Conservation (phyloP, 495 filamentous ascomycete species). For the Neurospora tetrasperma region DNA sequence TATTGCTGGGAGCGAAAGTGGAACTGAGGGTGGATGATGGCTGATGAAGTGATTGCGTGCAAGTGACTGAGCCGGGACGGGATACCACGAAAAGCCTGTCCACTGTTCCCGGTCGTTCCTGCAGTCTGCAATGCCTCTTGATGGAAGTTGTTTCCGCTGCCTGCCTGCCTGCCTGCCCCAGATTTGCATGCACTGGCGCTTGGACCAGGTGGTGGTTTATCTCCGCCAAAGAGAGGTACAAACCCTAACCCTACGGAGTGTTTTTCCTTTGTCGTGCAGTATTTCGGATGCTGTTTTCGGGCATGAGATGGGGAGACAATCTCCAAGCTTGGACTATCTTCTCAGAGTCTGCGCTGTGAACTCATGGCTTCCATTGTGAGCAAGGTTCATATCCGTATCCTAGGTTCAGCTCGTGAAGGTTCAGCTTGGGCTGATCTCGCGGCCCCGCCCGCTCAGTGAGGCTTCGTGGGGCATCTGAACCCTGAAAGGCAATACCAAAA, state of each 20-base stretch:
- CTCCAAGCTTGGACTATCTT: not conserved
- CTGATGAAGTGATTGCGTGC: not conserved
- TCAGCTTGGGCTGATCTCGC: not conserved
- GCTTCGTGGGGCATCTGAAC: not conserved
- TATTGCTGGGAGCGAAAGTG: not conserved
- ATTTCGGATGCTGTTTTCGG: not conserved
- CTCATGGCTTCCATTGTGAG: not conserved
- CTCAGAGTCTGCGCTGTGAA: not conserved
- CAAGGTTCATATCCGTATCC: not conserved
- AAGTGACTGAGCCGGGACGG: not conserved
- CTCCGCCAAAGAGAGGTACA: not conserved
- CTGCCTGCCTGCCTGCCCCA: not conserved
- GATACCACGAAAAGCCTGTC: not conserved
- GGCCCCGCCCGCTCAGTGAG: not conserved
- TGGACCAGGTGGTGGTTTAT: not conserved
- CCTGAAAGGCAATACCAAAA: not conserved
- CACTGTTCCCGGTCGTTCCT: constrained; percentile 1
- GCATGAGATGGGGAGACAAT: not conserved
- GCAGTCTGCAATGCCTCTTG: not conserved
- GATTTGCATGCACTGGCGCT: not conserved
- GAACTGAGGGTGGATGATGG: not conserved
- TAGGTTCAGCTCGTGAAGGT: not conserved
- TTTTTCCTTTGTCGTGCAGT: not conserved
- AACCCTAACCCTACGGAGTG: not conserved
- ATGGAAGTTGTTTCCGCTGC: not conserved